Evolutionary conservation across 768 basidiomycete genomes (phyloP).

Genomic region (Leccinum obscurum): DNA sequence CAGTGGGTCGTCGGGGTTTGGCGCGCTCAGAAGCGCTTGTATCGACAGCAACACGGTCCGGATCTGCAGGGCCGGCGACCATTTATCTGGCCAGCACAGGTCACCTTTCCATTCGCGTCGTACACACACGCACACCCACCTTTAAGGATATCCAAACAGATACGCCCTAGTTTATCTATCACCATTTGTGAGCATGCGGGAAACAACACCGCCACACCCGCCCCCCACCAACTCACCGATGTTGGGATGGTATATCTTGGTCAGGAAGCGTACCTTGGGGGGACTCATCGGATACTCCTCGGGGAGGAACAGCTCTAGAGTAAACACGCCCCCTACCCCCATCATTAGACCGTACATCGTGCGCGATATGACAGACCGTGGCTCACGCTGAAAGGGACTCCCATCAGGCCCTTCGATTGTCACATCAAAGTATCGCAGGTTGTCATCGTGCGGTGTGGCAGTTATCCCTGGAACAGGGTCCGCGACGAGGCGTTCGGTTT

Average conservation of each 20-base stretch:
- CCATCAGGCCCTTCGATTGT: constrained; percentile 93
- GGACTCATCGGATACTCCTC: constrained; percentile 99
- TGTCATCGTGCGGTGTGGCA: constrained; percentile 95
- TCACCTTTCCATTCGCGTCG: constrained; percentile 1
- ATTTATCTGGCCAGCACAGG: constrained; percentile 69
- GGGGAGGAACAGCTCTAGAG: constrained; percentile 95
- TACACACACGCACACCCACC: constrained; percentile 45
- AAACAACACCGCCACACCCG: constrained; percentile 15
- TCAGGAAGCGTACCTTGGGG: constrained; percentile 96
- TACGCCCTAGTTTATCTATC: constrained; percentile 95
- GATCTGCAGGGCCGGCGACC: constrained; percentile 98
- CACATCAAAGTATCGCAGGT: constrained; percentile 98
- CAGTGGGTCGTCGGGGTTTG: constrained; percentile 95
- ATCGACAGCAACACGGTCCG: constrained; percentile 95
- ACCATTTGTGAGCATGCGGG: constrained; percentile 23
- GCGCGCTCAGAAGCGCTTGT: constrained; percentile 94
- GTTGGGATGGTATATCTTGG: constrained; percentile 99
- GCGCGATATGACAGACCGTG: not conserved
- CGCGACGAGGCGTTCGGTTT: constrained; percentile 94
- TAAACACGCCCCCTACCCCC: constrained; percentile 80
- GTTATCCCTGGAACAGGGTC: constrained; percentile 98
- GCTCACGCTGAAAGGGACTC: constrained; percentile 86
- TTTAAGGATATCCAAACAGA: constrained; percentile 98
- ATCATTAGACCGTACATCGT: constrained; percentile 9
- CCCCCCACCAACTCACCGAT: constrained; percentile 67